phyloP scores from a whole-genome alignment of 805 yeast genomes.

The Saccharomycopsis sp. region DNA sequence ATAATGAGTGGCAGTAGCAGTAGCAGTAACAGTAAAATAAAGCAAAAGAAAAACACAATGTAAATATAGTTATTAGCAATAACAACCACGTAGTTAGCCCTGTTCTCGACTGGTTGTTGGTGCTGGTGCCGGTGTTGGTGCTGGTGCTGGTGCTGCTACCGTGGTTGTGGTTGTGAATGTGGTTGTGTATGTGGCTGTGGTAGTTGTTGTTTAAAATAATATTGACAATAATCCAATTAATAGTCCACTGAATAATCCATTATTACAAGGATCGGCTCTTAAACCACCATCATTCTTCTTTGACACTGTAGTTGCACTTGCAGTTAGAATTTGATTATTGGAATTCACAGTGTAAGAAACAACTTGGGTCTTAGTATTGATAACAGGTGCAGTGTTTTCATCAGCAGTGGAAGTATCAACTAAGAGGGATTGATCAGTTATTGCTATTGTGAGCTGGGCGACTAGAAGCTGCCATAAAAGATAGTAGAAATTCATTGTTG shows the following conservation, averaged over 20 bases:
- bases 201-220: neutral
- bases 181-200: neutral
- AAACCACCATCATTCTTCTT: constrained; percentile 6
- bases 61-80: neutral
- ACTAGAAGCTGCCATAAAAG: too few species aligned
- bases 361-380: constrained; percentile 19
- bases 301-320: constrained; percentile 17
- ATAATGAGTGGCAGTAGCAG: too few species aligned
- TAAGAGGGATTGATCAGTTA: too few species aligned
- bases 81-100: neutral
- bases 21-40: too few species aligned
- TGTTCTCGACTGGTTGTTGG: neutral
- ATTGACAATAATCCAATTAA: constrained; percentile 8
- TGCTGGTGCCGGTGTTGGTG: neutral
- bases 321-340: constrained; percentile 16
- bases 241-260: constrained; percentile 10
- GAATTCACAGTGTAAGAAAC: constrained; percentile 17
- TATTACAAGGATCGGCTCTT: neutral
- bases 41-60: too few species aligned
- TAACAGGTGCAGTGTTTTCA: too few species aligned
- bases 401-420: too few species aligned
- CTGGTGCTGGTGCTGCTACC: neutral
- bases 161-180: neutral
- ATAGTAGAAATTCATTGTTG: too few species aligned
- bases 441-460: too few species aligned